Base-by-base conservation (phyloP, 2,329 filamentous ascomycete species). In the Calonectria leucothoes region DNA sequence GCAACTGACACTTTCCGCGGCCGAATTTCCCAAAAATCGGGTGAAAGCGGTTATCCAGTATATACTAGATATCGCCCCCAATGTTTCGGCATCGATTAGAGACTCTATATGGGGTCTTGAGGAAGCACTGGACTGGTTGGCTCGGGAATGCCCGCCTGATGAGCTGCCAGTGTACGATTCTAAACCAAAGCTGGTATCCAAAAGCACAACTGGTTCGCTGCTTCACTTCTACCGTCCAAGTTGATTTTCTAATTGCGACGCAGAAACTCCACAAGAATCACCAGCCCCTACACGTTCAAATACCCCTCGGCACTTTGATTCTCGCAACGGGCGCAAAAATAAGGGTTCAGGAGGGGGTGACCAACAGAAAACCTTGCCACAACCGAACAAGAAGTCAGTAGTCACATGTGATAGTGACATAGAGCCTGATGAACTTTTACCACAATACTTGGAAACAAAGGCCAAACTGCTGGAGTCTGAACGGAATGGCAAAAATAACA, bases 71-170 rank as follows among this genome's bases (percentile, higher is more conserved):
- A 92, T 94, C 76, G 91, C 92, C 33, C 89, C 92, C 35, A 92
- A 91, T 74, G 89, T 93, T 69, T 86, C 88, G 3, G 80, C 86
- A 14, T 85, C 86, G 25, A 87, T 83, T 73, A 93, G 91, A 77
- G 94, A 95, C 75, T 89, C 89, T 52, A 90, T 95, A 17, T 98
- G 95, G 94, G 95, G 96, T 12, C 86, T 98, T 42, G 93, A 97
- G 74, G 96, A 98, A 84, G 92, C 94, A 31, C 83, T 99, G 25
- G 95, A 98, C 79, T 98, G 95, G 95, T 89, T 98, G 68, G 94
- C 95, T n/a, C 87, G 94, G 76, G 91, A 97, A 81, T 94, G 93
- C 78, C 86, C 89, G 17, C 86, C 88, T 75, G 90, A 92, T 1
- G 93, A 96, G 78, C 87, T 96, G 42, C 94, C 94, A 7, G 89